These are phyloP conservation scores for Oxyria digyna DNA, from an alignment of 148 eudicot species.

Conservation along the genomic window DNA sequence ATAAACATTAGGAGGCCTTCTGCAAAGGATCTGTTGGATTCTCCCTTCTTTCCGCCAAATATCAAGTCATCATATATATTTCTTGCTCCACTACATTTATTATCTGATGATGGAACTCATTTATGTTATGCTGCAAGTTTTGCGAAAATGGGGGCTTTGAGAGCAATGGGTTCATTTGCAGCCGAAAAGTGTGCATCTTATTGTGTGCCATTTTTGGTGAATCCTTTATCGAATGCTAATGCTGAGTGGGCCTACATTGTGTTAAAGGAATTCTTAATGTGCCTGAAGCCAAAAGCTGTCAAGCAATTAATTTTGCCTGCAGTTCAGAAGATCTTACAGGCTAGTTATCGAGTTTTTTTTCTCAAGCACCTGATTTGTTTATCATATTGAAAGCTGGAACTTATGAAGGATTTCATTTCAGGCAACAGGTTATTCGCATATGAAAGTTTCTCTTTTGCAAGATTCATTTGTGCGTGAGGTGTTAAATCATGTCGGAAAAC, in stretches of 20 bases:
- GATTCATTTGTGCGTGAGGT: constrained; percentile 91
- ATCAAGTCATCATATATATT: constrained; percentile 75
- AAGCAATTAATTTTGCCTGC: constrained; percentile 56
- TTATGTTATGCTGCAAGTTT: constrained; percentile 75
- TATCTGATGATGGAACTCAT: constrained; percentile 54
- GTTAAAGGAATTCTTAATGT: constrained; percentile 55
- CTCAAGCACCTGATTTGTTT: constrained; percentile 6
- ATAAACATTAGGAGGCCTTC: constrained; percentile 75
- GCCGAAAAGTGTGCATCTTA: constrained; percentile 86
- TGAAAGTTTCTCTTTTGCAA: constrained; percentile 95
- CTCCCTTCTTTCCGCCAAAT: constrained; percentile 63
- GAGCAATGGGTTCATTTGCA: constrained; percentile 79
- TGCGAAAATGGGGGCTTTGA: constrained; percentile 71
- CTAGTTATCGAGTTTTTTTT: constrained; percentile 26
- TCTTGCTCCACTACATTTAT: constrained; percentile 69
- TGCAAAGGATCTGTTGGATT: constrained; percentile 76
- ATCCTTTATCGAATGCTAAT: constrained; percentile 58
- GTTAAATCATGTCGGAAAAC: constrained; percentile 76
- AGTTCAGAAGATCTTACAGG: constrained; percentile 93
- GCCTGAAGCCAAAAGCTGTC: constrained; percentile 49
- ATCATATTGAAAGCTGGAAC: constrained; percentile 9
- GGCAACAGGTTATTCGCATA: constrained; percentile 77
- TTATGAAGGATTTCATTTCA: constrained; percentile 28
- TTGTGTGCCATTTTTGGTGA: constrained; percentile 54
- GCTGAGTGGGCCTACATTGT: constrained; percentile 74